These are phyloP conservation scores for Harrya chromipes DNA, from an alignment of 768 basidiomycete genomes.

Conservation along the genomic window DNA sequence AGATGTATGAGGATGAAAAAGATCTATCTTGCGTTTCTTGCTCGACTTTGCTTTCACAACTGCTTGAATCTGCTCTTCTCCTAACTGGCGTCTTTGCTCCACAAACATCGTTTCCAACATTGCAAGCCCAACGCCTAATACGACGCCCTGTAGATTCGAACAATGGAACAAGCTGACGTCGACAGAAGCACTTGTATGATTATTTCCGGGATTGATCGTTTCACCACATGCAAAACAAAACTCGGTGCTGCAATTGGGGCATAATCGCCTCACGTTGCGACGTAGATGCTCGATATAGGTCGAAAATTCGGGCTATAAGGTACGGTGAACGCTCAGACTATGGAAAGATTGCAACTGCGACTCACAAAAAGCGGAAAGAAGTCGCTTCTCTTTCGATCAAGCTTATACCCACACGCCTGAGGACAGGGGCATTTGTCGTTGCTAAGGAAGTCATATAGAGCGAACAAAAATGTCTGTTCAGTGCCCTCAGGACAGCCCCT, in stretches of 20 bases:
- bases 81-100: slow-evolving; percentile 44
- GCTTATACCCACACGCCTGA: slow-evolving; percentile 62
- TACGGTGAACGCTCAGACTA: slow-evolving; percentile 9
- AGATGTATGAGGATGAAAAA: slow-evolving; percentile 18
- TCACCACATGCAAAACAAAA: slow-evolving; percentile 81
- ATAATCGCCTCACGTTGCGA: slow-evolving; percentile 54
- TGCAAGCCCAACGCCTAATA: slow-evolving; percentile 85
- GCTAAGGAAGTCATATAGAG: slow-evolving; percentile 72
- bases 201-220: slow-evolving; percentile 45
- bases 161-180: slow-evolving; percentile 81
- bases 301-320: slow-evolving; percentile 62
- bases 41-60: slow-evolving; percentile 29
- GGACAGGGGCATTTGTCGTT: slow-evolving; percentile 68
- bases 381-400: slow-evolving; percentile 64
- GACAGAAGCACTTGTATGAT: slow-evolving; percentile 40
- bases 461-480: slow-evolving; percentile 87
- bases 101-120: slow-evolving; percentile 77
- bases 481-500: slow-evolving; percentile 93
- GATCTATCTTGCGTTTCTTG: slow-evolving; percentile 41
- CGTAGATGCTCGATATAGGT: slow-evolving; percentile 65
- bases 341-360: slow-evolving; percentile 3
- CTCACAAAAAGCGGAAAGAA: slow-evolving; percentile 85
- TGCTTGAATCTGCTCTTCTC: slow-evolving; percentile 26
- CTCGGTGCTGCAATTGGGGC: slow-evolving; percentile 55
- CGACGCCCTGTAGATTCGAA: slow-evolving; percentile 82